Evolutionary conservation across 2,329 filamentous ascomycete species (phyloP).

Genomic region (Diaporthe capsici): DNA sequence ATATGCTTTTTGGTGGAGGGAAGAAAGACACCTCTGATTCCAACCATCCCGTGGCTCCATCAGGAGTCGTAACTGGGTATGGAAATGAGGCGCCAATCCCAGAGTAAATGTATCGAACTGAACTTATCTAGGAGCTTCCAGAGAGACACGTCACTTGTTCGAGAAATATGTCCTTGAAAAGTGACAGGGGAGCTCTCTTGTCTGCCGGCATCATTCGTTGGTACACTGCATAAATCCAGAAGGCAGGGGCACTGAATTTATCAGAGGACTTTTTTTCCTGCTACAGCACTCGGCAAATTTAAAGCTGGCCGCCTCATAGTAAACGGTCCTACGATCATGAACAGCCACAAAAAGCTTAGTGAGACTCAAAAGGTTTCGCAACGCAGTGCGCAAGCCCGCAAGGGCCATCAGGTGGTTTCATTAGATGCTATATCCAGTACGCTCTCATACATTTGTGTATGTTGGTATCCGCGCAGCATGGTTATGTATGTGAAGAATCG

Average conservation of each 20-base stretch:
- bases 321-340: background rate
- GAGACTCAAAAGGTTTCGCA: background rate
- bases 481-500: conserved; percentile 35
- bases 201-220: too few species aligned
- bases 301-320: background rate
- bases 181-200: too few species aligned
- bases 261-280: background rate
- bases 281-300: background rate
- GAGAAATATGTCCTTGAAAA: too few species aligned
- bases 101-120: too few species aligned
- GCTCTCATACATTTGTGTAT: conserved; percentile 26
- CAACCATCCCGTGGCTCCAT: too few species aligned
- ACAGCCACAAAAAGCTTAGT: background rate
- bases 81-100: too few species aligned
- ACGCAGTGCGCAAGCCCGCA: background rate
- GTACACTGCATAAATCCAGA: too few species aligned
- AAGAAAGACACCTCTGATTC: too few species aligned
- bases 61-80: too few species aligned
- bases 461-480: conserved; percentile 32
- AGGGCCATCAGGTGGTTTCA: conserved; percentile 29
- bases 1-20: too few species aligned
- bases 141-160: too few species aligned
- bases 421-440: conserved; percentile 38
- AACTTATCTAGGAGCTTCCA: too few species aligned
- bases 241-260: background rate